Percentiles rank a stretch among this genome's conserved stretches.
Evolutionary conservation across 2,329 filamentous ascomycete species (phyloP).

Genomic region (Tolypocladium album): DNA sequence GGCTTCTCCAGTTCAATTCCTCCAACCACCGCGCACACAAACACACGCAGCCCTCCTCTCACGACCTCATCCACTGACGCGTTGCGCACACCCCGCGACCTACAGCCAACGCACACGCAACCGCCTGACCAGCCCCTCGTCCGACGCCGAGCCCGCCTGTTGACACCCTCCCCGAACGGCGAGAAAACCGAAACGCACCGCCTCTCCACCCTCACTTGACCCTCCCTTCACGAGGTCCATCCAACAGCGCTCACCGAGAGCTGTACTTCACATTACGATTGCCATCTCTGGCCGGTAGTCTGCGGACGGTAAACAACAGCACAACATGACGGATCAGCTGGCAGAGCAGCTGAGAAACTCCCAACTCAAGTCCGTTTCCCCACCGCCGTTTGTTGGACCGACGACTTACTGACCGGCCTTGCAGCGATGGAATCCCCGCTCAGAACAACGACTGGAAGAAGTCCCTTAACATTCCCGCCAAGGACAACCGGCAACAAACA

Average conservation of each 20-base stretch:
- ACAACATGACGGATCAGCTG: constrained; percentile 33
- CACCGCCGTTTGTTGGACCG: not conserved
- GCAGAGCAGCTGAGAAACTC: constrained; percentile 32
- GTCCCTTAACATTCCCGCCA: constrained; percentile 58
- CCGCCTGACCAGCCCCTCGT: not conserved
- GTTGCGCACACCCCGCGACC: not conserved
- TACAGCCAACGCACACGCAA: not conserved
- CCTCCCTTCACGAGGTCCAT: not conserved
- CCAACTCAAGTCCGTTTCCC: constrained; percentile 26
- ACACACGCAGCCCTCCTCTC: constrained; percentile 5
- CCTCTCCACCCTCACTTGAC: not conserved
- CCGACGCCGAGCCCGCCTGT: not conserved
- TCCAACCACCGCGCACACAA: constrained; percentile 5
- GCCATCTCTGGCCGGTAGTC: constrained; percentile 10
- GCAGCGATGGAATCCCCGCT: constrained; percentile 36
- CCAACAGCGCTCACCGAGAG: not conserved
- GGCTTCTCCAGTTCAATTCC: constrained; percentile 2
- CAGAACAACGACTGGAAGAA: constrained; percentile 60
- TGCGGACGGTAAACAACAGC: constrained; percentile 13
- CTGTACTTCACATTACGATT: constrained; percentile 10
- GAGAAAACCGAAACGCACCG: not conserved
- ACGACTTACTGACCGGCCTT: constrained; percentile 4
- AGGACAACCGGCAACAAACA: constrained; percentile 70
- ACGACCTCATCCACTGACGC: constrained; percentile 3
- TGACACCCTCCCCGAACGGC: not conserved